Base-by-base conservation (phyloP, 176 grass and related monocot genomes). In the Musa beccarii region DNA sequence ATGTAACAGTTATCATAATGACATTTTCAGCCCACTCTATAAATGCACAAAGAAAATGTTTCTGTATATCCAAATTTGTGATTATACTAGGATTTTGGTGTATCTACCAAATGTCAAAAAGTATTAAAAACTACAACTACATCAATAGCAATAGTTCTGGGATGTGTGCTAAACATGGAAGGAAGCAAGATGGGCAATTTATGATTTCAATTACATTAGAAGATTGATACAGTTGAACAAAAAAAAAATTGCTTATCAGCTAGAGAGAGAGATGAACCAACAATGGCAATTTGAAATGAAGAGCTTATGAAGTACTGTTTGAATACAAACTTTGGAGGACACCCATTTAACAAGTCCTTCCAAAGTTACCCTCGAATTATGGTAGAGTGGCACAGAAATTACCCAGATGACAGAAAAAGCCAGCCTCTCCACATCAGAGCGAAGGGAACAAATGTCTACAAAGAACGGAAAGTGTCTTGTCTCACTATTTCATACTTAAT, bases 321-420 rank as follows among this genome's bases (percentile, higher is more conserved):
- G 2, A 23, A 5, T 68, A 15, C 11, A 6, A 13, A 68, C 28
- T 29, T 43, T 68, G 14, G 26, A 15, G 25, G 25, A 68, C 34
- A 68, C 14, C 26, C 12, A 68, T 43, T 76, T 11, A 80, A 59
- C 54, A 21, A 69, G 73, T 54, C 59, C 4, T 51, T 57, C 56
- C 1, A 49, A 22, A 9, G 51, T 73, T 72, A 8, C 43, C 12
- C 55, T 64, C 63, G n/a, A 82, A 74, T 65, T 52, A 51, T 7
- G 51, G 22, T 67, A 29, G 19, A 69, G 11, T 78, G 26, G 4
- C 24, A 72, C 34, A 13, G 12, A 25, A 73, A 76, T 91, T 77
- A 98, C 94, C 94, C 94, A 98, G 66, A 98, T 91, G 61, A 98
- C 86, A 66, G 94, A 98, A 79, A 98, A 98, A 61, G 94, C 82